These are phyloP conservation scores for Ceratocystis alfenasii DNA, from an alignment of 2,329 filamentous ascomycete species.

Conservation along the genomic window DNA sequence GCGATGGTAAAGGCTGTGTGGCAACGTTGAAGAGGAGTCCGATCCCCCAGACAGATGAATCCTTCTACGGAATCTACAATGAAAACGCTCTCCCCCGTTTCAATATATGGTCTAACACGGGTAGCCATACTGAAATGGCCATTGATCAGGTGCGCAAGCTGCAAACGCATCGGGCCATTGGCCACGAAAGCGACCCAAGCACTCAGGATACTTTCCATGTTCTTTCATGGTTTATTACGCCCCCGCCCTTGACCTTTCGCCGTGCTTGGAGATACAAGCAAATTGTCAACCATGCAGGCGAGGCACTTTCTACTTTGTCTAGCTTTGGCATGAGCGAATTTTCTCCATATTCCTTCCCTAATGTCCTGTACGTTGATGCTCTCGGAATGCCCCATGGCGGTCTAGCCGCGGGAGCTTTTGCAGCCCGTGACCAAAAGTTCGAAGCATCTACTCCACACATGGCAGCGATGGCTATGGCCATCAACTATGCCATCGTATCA, in stretches of 20 bases:
- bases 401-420: slow-evolving; percentile 2
- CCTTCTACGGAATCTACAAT: slow-evolving; percentile 8
- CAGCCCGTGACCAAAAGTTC: slow-evolving; percentile 15
- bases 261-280: slow-evolving; percentile 10
- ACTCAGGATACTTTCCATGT: slow-evolving; percentile 15
- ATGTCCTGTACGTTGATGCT: slow-evolving; percentile 21
- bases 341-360: slow-evolving; percentile 22
- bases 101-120: slow-evolving; percentile 14
- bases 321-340: slow-evolving; percentile 21
- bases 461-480: slow-evolving; percentile 20
- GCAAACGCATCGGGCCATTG: slow-evolving; percentile 14
- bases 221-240: slow-evolving; percentile 17
- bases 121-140: slow-evolving; percentile 13
- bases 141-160: slow-evolving; percentile 17
- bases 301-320: slow-evolving; percentile 16
- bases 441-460: slow-evolving; percentile 18
- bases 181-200: slow-evolving; percentile 8
- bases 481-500: slow-evolving; percentile 21
- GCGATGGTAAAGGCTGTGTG: slow-evolving; percentile 26
- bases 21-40: slow-evolving; percentile 19
- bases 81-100: slow-evolving; percentile 7
- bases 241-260: slow-evolving; percentile 6
- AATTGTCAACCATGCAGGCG: slow-evolving; percentile 13
- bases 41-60: slow-evolving; percentile 13
- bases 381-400: slow-evolving; percentile 18